Base-by-base conservation (phyloP, 225 moss, liverwort and hornwort species). In the Polytrichum commune region DNA sequence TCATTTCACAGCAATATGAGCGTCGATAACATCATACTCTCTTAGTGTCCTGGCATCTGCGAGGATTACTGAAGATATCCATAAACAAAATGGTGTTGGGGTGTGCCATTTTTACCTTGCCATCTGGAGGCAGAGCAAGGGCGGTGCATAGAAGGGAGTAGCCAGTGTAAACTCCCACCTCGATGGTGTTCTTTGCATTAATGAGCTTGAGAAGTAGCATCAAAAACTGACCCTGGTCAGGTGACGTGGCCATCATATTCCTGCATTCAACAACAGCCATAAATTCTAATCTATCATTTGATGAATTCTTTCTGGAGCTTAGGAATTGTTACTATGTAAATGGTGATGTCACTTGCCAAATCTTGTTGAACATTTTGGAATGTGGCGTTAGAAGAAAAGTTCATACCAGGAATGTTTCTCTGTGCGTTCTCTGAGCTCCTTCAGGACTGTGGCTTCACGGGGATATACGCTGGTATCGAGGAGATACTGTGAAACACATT, bases 131-230 rank as follows among this genome's bases (percentile, higher is more conserved):
- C 28, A 96, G 77, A 1, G 93, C 88, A 20, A 96, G 90, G 23
- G 93, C 93, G 19, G 96, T 93, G 70, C 93, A 91, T 67, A 96
- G 77, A 27, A 96, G 90, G 0, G 96, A 96, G 68, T 96, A 96
- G 19, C 93, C 96, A 13, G 96, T 96, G 76, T 92, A 96, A 27
- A 93, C 93, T 18, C 93, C 96, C 16, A 96, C 78, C 76, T 93
- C 96, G 18, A 93, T 78, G 9, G 96, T 96, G 79, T 86, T 92
- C 72, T 90, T 92, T 7, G 96, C 96, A 66, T 88, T 88, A 81
- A 96, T 90, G 62, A 96, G 89, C 75, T 90, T 92, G 67, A 96
- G 80, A 16, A 96, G 75, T 66, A 96, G 82, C 86, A 90, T 90
- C 54, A 96, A 72, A 65, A 96, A 92, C 74, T 90, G 91, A 1